Percentiles rank a stretch among this genome's conserved stretches.
These are phyloP conservation scores for Hyphopichia buzzinii DNA, from an alignment of 1,139 yeast species.

Conservation along the genomic window DNA sequence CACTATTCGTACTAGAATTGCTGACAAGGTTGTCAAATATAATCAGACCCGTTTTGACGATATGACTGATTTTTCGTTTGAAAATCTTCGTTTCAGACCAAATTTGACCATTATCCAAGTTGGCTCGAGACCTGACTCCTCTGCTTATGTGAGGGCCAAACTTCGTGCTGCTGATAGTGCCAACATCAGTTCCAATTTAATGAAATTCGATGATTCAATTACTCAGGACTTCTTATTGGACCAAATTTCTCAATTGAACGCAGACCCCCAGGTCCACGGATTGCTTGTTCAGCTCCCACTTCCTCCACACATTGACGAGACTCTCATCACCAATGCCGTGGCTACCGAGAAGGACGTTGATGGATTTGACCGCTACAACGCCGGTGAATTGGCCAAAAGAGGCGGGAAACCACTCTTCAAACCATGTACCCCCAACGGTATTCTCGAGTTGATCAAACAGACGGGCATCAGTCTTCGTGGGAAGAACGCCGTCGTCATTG, in stretches of 20 bases:
- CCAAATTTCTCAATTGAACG: constrained; percentile 55
- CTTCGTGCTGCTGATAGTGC: constrained; percentile 70
- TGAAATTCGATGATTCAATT: constrained; percentile 57
- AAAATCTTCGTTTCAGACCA: constrained; percentile 51
- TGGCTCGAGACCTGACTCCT: constrained; percentile 73
- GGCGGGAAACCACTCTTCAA: constrained; percentile 69
- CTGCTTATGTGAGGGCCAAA: constrained; percentile 74
- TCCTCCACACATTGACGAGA: constrained; percentile 69
- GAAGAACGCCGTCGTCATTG: constrained; percentile 73
- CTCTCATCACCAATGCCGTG: constrained; percentile 65
- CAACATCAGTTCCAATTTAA: constrained; percentile 56
- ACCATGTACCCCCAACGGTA: constrained; percentile 82
- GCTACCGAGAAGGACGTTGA: constrained; percentile 72
- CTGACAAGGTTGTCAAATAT: constrained; percentile 40
- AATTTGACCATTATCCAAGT: constrained; percentile 70
- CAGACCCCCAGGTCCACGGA: constrained; percentile 67
- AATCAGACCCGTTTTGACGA: constrained; percentile 29
- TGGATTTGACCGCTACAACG: constrained; percentile 73
- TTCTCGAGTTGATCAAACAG: constrained; percentile 63
- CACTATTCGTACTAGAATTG: constrained; percentile 35
- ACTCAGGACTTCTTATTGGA: constrained; percentile 55
- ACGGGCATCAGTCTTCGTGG: constrained; percentile 61
- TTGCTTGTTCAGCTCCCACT: constrained; percentile 71
- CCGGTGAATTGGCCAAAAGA: constrained; percentile 72
- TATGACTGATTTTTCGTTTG: constrained; percentile 19